Conservation (phyloP, 2,329 filamentous ascomycete species). For the Chrysoporthe deuterocubensis region DNA sequence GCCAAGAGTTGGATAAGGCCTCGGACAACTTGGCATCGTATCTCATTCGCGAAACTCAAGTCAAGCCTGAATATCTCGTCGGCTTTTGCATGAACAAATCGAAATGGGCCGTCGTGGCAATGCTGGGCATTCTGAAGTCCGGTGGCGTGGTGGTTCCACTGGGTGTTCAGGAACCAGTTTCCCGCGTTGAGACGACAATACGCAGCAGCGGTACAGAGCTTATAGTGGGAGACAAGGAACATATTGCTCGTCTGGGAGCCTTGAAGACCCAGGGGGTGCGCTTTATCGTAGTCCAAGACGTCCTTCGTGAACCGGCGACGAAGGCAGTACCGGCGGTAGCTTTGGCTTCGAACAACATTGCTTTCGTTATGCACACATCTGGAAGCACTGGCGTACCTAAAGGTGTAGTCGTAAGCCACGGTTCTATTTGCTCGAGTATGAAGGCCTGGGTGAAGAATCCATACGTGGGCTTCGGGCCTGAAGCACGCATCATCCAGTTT, state of each 20-base stretch:
- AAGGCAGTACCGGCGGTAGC: constrained; percentile 16
- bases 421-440: constrained; percentile 48
- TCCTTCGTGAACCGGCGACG: constrained; percentile 13
- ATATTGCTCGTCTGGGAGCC: background rate
- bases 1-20: constrained; percentile 20
- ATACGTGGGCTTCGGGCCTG: constrained; percentile 46
- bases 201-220: background rate
- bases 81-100: constrained; percentile 32
- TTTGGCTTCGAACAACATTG: constrained; percentile 8
- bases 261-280: background rate
- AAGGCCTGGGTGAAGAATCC: constrained; percentile 44
- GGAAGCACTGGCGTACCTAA: constrained; percentile 75
- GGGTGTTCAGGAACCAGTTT: constrained; percentile 21
- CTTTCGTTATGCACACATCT: constrained; percentile 70
- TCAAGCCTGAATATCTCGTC: constrained; percentile 26
- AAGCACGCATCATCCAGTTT: constrained; percentile 52
- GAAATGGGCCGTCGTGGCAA: constrained; percentile 24
- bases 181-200: background rate
- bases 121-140: constrained; percentile 32
- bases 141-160: constrained; percentile 33
- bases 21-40: constrained; percentile 20
- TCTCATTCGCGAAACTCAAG: constrained; percentile 1
- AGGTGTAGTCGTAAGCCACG: constrained; percentile 55
- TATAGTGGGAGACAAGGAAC: background rate
- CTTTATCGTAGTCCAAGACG: background rate